phyloP scores from a whole-genome alignment of 2,329 filamentous ascomycete genomes.

The Ophiostoma quercus region DNA sequence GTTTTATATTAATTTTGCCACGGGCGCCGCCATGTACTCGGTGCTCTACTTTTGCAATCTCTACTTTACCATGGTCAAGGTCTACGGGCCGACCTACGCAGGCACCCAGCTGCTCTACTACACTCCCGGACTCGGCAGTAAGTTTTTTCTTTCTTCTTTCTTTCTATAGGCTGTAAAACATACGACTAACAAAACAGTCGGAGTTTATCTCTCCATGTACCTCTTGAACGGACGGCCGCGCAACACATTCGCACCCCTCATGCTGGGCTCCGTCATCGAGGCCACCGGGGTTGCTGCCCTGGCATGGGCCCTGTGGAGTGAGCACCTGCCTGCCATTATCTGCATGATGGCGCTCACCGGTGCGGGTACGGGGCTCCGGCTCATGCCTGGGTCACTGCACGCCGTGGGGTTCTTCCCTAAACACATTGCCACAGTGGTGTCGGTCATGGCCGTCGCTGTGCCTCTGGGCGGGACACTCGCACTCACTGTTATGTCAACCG shows the following conservation, averaged over 20 bases:
- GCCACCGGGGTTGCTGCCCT: conserved; percentile 55
- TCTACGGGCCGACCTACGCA: conserved; percentile 20
- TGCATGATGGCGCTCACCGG: conserved; percentile 63
- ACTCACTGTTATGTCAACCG: conserved; percentile 61
- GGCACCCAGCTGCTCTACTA: conserved; percentile 51
- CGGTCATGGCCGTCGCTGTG: conserved; percentile 53
- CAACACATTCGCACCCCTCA: conserved; percentile 56
- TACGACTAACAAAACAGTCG: conserved; percentile 35
- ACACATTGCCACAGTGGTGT: conserved; percentile 54
- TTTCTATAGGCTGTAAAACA: not conserved
- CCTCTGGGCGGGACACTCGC: conserved; percentile 61
- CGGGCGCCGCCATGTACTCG: conserved; percentile 51
- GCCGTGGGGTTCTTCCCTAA: conserved; percentile 57
- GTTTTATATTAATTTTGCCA: conserved; percentile 56
- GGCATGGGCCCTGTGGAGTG: conserved; percentile 41
- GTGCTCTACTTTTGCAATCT: conserved; percentile 64
- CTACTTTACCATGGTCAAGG: conserved; percentile 57
- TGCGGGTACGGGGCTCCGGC: conserved; percentile 57
- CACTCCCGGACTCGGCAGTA: conserved; percentile 56
- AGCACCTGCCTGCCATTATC: conserved; percentile 40
- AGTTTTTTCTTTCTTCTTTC: conserved; percentile 26
- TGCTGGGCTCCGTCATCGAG: conserved; percentile 52
- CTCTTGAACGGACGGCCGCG: conserved; percentile 57
- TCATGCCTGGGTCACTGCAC: conserved; percentile 59
- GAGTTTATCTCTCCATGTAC: conserved; percentile 54